Evolutionary conservation across 176 grass and related monocot genomes (phyloP).

Genomic region (Oryza longistaminata): DNA sequence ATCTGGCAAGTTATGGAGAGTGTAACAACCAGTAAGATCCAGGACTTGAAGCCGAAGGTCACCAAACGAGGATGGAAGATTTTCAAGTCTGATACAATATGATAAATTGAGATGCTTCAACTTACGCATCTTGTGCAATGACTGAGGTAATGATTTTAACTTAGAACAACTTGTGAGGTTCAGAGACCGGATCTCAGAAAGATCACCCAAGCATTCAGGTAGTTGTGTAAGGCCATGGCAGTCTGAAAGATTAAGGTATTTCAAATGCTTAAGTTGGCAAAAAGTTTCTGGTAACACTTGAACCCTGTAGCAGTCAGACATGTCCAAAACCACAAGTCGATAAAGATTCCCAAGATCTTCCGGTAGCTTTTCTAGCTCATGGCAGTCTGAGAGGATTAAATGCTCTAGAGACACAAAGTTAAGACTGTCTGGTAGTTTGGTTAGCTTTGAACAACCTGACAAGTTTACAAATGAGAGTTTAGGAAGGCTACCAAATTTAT

Average conservation of each 20-base stretch:
- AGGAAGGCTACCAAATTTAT: no score
- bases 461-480: no score
- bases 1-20: fast-evolving
- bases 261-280: constrained; percentile 33
- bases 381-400: no score
- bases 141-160: neutral
- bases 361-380: constrained; percentile 1
- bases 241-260: constrained; percentile 51
- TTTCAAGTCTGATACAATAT: neutral
- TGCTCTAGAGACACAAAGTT: no score
- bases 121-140: neutral
- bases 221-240: constrained; percentile 30
- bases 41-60: neutral
- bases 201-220: constrained; percentile 22
- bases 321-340: constrained; percentile 16
- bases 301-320: constrained; percentile 31
- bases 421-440: no score
- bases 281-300: constrained; percentile 27
- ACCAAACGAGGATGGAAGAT: neutral
- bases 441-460: no score
- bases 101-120: constrained; percentile 9
- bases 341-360: constrained; percentile 14
- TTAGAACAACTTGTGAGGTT: constrained; percentile 26
- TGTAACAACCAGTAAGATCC: fast-evolving
- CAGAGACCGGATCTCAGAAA: constrained; percentile 25